Conservation (phyloP, 176 grass and related monocot species). For the Zizania latifolia region DNA sequence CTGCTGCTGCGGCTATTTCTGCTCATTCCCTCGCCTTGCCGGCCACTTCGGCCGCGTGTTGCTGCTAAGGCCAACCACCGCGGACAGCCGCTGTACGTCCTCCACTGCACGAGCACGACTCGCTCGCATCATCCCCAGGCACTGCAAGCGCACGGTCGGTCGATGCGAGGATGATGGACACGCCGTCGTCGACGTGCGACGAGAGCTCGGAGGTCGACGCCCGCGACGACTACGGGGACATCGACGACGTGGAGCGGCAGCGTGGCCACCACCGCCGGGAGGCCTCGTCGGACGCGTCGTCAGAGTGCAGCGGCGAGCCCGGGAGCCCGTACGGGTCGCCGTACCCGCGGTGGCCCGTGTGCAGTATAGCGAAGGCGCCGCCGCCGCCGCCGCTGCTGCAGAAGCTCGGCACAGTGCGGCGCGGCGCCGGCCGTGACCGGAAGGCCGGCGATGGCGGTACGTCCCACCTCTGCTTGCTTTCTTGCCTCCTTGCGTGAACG, state of each 20-base stretch:
- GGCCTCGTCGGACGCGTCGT: conserved; percentile 46
- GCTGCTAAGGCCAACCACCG: background rate
- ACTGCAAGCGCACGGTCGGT: background rate
- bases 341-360: conserved; percentile 48
- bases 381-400: conserved; percentile 34
- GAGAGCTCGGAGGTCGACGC: conserved; percentile 60
- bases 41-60: conserved; percentile 26
- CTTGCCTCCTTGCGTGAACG: background rate
- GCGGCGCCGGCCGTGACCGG: conserved; percentile 16
- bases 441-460: conserved; percentile 50
- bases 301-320: conserved; percentile 62
- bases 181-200: conserved; percentile 53
- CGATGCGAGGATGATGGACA: conserved; percentile 53
- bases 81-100: background rate
- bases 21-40: conserved; percentile 9
- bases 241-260: conserved; percentile 33
- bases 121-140: background rate
- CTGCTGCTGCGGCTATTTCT: conserved; percentile 5
- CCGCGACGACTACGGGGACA: conserved; percentile 43
- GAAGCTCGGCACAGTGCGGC: conserved; percentile 42
- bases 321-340: conserved; percentile 51
- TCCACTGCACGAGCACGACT: conserved; percentile 17
- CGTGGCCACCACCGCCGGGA: conserved; percentile 6
- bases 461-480: background rate
- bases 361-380: conserved; percentile 26